Evolutionary conservation across 352 stramenopile species (phyloP).

Genomic region (Phytophthora melonis): DNA sequence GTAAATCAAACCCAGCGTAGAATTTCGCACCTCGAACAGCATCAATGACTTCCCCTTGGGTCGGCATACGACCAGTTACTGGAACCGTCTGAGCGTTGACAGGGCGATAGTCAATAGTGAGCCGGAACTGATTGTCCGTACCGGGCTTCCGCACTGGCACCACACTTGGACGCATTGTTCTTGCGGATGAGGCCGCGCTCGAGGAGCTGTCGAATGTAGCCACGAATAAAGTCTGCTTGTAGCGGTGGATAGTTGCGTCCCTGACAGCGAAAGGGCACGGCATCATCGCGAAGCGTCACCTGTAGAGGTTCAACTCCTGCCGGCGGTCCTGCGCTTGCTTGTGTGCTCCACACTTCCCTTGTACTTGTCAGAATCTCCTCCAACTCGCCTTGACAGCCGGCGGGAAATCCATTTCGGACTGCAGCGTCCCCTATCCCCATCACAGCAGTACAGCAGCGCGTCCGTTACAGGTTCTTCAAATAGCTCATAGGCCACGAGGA

Average conservation of each 20-base stretch:
- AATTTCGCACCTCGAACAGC: constrained; percentile 6
- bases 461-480: background rate
- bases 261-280: constrained; percentile 2
- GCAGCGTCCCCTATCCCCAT: background rate
- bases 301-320: background rate
- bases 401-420: no score
- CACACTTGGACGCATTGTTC: constrained; percentile 13
- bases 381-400: background rate
- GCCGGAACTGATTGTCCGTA: background rate
- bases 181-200: background rate
- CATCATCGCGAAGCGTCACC: background rate
- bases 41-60: constrained; percentile 13
- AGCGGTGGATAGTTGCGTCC: constrained; percentile 14
- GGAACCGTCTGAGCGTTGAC: constrained; percentile 19
- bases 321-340: background rate
- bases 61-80: constrained; percentile 12
- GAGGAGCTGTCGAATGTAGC: constrained; percentile 6
- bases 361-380: background rate
- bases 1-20: constrained; percentile 28
- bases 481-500: background rate
- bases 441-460: background rate
- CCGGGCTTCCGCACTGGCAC: constrained; percentile 2
- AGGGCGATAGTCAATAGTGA: constrained; percentile 14
- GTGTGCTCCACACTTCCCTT: background rate
- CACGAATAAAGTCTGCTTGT: constrained; percentile 8